Conservation (phyloP, 129 eudicot species). For the Flaveria ramosissima region DNA sequence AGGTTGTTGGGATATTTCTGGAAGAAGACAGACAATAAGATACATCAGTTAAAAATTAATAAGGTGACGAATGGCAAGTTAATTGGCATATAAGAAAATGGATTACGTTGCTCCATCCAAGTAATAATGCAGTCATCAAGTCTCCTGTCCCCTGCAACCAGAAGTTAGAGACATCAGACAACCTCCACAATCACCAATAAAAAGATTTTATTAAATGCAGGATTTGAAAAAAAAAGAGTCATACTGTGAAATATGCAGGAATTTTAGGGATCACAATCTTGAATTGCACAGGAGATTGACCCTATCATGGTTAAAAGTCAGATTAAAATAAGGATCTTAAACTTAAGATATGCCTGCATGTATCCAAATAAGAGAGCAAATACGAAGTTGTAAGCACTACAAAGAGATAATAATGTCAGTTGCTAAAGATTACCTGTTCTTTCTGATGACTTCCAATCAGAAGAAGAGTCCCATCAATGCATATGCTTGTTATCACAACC, state of each 20-base stretch:
- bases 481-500: conserved; percentile 96
- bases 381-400: conserved; percentile 6
- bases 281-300: conserved; percentile 84
- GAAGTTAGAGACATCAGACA: background rate
- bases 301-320: conserved; percentile 43
- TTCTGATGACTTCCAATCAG: conserved; percentile 90
- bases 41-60: background rate
- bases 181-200: background rate
- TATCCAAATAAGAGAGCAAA: conserved; percentile 12
- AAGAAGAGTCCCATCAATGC: conserved; percentile 66
- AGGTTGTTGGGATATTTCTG: conserved; percentile 92
- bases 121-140: conserved; percentile 84
- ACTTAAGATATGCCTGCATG: background rate
- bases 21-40: conserved; percentile 22
- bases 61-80: background rate
- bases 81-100: conserved; percentile 8
- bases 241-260: conserved; percentile 97
- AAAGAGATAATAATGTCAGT: background rate
- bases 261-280: conserved; percentile 80
- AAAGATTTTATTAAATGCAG: conserved; percentile 4
- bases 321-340: background rate
- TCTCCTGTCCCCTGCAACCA: conserved; percentile 94
- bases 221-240: conserved; percentile 21
- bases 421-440: conserved; percentile 54
- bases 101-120: conserved; percentile 98